These are phyloP conservation scores for Trichoderma cornu-damae DNA, from an alignment of 2,329 filamentous ascomycete species.

Conservation along the genomic window DNA sequence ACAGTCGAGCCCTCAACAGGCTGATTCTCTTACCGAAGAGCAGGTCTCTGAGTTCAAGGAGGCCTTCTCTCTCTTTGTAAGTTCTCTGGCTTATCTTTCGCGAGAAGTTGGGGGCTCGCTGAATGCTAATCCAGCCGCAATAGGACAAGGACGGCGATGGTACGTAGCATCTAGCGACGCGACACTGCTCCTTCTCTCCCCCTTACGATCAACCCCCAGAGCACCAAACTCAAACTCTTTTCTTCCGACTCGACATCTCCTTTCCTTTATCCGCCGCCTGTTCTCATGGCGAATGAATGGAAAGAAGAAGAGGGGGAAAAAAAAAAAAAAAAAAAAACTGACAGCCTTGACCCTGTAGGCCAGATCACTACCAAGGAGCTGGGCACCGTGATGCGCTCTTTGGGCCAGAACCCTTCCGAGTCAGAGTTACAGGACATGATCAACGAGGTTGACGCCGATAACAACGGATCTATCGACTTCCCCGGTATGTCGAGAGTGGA, in stretches of 20 bases:
- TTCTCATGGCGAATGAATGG: not conserved
- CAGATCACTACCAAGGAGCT: constrained; percentile 91
- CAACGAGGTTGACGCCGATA: constrained; percentile 88
- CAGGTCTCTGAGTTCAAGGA: constrained; percentile 99
- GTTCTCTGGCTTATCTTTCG: constrained; percentile 31
- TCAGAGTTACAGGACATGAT: constrained; percentile 91
- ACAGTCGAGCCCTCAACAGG: constrained; percentile 49
- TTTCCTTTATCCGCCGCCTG: not conserved
- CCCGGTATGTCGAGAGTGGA: constrained; percentile 56
- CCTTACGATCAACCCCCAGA: not conserved
- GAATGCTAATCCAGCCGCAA: constrained; percentile 27
- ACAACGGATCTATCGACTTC: constrained; percentile 90
- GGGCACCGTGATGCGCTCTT: constrained; percentile 83
- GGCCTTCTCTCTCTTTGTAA: constrained; percentile 99
- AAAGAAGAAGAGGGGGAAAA: no score
- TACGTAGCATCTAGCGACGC: constrained; percentile 45
- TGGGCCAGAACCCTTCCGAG: constrained; percentile 85
- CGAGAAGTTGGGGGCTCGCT: not conserved
- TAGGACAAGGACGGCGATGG: constrained; percentile 90
- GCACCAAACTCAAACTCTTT: not conserved
- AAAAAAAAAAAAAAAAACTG: not conserved
- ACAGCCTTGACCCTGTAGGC: constrained; percentile 44
- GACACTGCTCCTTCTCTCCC: not conserved
- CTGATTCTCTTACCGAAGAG: constrained; percentile 98
- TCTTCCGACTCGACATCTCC: not conserved